Evolutionary conservation across 2,329 filamentous ascomycete species (phyloP), one percentile per base, ranked within the genome.

Genomic region (Pseudogymnoascus sp.): DNA sequence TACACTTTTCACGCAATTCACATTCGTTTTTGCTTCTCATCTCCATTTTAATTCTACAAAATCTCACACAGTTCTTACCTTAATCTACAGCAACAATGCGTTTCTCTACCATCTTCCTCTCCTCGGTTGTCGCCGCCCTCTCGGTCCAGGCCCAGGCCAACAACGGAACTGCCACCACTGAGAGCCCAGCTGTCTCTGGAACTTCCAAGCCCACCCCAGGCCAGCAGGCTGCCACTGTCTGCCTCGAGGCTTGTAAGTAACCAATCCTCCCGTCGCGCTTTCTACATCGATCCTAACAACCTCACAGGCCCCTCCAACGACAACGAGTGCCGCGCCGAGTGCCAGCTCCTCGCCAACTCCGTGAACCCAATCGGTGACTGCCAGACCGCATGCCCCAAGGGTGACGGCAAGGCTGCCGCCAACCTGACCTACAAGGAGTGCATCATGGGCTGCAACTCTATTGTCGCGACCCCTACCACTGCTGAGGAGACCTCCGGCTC

Each of bases 51-150:
- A 53, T 53, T 31, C 47, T 53, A 31, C 26, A 31, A 53, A 31
- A 31, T 8, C 24, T 31, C 26, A 16, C 26, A 5, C 47, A 53
- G 8, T 3, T n/a, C 44, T 53, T 31, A 53, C 10, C 47, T 33
- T 53, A 31, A 53, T 31, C 47, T 33, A 53, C 47, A 53, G 47
- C 47, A 61, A 61, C 3, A 14, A 62, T 62, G 61, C 38, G 40
- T 16, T 62, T 44, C 38, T 44, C 38, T 19, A 62, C 61, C 61
- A 50, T 62, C 40, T 31, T 62, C 61, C 44, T 62, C 13, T 62
- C 61, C 19, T 13, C 38, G 10, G 61, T 44, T 38, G 29, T 62
- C 24, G 61, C 61, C 33, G 59, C 31, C 11, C 37, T 61, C 16
- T 50, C 40, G 4, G 61, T 42, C 38, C 47, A 53, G 26, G 47